Percentiles rank a stretch among this genome's conserved stretches.
Conservation (phyloP, 73 alveolate genomes). For the Tetrahymena elliotti region DNA sequence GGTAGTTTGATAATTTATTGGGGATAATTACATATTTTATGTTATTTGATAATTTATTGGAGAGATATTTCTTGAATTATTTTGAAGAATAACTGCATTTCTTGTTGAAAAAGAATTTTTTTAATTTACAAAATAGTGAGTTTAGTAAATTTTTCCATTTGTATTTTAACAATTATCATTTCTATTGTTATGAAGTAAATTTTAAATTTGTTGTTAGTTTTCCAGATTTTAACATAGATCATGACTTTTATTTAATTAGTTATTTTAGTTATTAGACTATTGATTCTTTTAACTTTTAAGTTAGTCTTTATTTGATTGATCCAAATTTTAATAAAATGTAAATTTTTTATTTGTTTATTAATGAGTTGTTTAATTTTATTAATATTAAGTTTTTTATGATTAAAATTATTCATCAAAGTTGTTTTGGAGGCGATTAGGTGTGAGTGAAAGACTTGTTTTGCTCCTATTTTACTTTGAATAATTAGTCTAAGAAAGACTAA, state of each 20-base stretch:
- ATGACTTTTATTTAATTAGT: background rate
- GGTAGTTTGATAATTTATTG: background rate
- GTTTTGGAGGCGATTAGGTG: background rate
- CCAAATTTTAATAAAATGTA: background rate
- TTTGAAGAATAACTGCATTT: background rate
- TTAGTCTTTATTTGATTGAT: background rate
- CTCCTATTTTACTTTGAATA: background rate
- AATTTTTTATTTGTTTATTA: too few species aligned
- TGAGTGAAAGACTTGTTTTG: background rate
- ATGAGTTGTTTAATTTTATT: too few species aligned
- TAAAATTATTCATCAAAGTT: background rate
- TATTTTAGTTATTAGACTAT: too few species aligned
- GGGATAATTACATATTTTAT: background rate
- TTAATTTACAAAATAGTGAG: background rate
- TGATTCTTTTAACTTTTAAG: too few species aligned
- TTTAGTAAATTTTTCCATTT: background rate
- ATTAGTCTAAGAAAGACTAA: background rate
- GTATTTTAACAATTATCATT: background rate
- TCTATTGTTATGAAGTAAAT: background rate
- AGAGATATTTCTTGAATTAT: background rate
- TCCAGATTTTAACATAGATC: background rate
- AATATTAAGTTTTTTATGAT: background rate
- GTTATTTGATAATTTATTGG: background rate
- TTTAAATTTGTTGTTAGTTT: background rate
- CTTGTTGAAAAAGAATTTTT: background rate